These are phyloP conservation scores for Bacidia rubella DNA, from an alignment of 495 filamentous ascomycete species.

Conservation along the genomic window DNA sequence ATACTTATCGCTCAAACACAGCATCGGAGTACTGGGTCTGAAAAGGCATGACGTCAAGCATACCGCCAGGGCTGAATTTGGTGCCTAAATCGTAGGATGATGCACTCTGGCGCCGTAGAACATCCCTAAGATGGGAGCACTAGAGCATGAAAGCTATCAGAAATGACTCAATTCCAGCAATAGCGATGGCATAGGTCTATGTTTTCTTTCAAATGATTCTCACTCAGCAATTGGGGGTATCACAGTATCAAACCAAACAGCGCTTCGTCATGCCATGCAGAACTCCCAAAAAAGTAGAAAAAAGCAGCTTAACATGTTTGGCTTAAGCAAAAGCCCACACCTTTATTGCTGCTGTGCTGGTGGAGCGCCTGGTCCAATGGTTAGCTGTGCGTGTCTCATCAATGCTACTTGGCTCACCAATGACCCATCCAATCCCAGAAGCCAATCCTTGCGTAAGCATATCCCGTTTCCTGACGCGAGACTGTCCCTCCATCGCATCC, in stretches of 20 bases:
- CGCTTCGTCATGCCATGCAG: too few relatives aligned
- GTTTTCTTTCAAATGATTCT: too few relatives aligned
- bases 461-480: constrained; percentile 61
- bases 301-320: too few relatives aligned
- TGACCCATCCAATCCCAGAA: constrained; percentile 74
- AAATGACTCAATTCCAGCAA: too few relatives aligned
- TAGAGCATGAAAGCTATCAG: too few relatives aligned
- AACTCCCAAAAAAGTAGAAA: too few relatives aligned
- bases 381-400: neutral
- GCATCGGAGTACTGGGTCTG: too few relatives aligned
- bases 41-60: neutral
- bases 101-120: neutral
- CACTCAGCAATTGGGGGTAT: too few relatives aligned
- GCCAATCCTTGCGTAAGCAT: constrained; percentile 63
- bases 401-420: constrained; percentile 35
- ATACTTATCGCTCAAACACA: too few relatives aligned
- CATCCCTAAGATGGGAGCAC: neutral
- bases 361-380: constrained; percentile 1
- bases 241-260: too few relatives aligned
- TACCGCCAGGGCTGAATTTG: neutral
- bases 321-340: neutral
- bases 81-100: neutral
- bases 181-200: too few relatives aligned
- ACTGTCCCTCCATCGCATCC: constrained; percentile 26
- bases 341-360: constrained; percentile 1